Evolutionary conservation across 2,329 filamentous ascomycete genomes (phyloP).

Genomic region (Alternaria consortialis): DNA sequence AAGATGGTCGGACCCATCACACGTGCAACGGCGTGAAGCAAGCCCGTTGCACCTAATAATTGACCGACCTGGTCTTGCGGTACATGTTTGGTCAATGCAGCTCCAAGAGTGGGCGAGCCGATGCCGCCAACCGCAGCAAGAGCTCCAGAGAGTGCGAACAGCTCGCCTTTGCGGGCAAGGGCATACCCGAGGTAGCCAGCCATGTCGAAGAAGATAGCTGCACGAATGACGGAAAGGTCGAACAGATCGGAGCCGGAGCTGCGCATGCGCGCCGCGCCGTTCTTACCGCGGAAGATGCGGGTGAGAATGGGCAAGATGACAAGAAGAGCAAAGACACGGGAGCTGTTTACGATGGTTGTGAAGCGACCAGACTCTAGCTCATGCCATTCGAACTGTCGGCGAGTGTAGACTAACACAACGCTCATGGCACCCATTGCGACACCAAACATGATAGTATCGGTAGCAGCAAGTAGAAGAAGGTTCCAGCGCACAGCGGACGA

Average conservation of each 20-base stretch:
- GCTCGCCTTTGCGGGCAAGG: constrained; percentile 65
- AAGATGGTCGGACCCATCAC: constrained; percentile 84
- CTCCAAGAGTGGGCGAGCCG: constrained; percentile 83
- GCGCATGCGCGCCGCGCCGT: constrained; percentile 48
- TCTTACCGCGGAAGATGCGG: constrained; percentile 73
- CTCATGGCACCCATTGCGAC: constrained; percentile 81
- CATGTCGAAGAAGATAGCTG: constrained; percentile 78
- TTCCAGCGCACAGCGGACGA: constrained; percentile 74
- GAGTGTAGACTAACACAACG: constrained; percentile 85
- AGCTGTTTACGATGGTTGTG: constrained; percentile 79
- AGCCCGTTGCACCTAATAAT: constrained; percentile 85
- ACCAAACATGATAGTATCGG: constrained; percentile 84
- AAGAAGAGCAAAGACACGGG: constrained; percentile 79
- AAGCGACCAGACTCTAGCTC: constrained; percentile 82
- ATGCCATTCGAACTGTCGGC: constrained; percentile 82
- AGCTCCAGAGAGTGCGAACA: constrained; percentile 77
- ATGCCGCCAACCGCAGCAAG: constrained; percentile 83
- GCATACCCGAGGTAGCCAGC: constrained; percentile 80
- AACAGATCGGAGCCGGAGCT: constrained; percentile 74
- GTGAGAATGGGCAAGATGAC: constrained; percentile 79
- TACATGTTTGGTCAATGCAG: constrained; percentile 88
- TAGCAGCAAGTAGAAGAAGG: constrained; percentile 78
- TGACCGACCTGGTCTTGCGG: constrained; percentile 82
- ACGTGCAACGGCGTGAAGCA: constrained; percentile 83
- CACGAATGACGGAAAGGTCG: constrained; percentile 79